Base-by-base conservation (phyloP, 805 yeast genomes). In the Yarrowia osloensis region DNA sequence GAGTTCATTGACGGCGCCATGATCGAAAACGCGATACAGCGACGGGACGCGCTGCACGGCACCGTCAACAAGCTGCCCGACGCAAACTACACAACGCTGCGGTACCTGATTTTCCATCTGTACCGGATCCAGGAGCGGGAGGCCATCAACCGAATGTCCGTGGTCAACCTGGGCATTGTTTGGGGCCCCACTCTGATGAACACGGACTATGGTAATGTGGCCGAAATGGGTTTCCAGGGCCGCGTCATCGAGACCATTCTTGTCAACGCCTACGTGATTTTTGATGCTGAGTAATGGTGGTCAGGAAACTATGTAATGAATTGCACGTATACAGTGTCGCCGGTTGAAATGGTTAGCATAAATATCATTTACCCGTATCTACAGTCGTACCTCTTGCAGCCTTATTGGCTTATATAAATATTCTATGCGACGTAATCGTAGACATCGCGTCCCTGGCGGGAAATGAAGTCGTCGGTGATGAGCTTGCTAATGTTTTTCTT, bases 111-210 rank as follows among this genome's bases (percentile, higher is more conserved):
- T 1, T 91, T 94, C 82, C 99, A 95, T 76, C 84, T 95, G 69
- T 86, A 88, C 69, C 84, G 88, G 67, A 87, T 95, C 15, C 85
- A 88, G 42, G 82, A 83, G 31, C 81, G 86, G 67, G 88, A 87
- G 73, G 81, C 81, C 22, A 71, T 77, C 39, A 91, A 92, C 75
- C 83, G 95, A 74, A 95, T 95, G 99, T 86, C 86, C 55, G 82
- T 87, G 68, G 88, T 88, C 73, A 88, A 89, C 68, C 77, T 95
- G 72, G 90, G 96, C 55, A 90, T 91, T 44, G 92, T 94, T 42
- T 95, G 99, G 99, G 97, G 98, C 0, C 97, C 97, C 21, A 90
- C 90, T 1, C 78, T 95, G 65, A 82, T 95, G 75, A 84, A 88
- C 21, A 85, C 87, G 57, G 89, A 86, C 71, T 85, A 84, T 67